Percentiles rank a stretch among this genome's conserved stretches.
Conservation (phyloP, 768 basidiomycete genomes). For the Paxillus involutus region DNA sequence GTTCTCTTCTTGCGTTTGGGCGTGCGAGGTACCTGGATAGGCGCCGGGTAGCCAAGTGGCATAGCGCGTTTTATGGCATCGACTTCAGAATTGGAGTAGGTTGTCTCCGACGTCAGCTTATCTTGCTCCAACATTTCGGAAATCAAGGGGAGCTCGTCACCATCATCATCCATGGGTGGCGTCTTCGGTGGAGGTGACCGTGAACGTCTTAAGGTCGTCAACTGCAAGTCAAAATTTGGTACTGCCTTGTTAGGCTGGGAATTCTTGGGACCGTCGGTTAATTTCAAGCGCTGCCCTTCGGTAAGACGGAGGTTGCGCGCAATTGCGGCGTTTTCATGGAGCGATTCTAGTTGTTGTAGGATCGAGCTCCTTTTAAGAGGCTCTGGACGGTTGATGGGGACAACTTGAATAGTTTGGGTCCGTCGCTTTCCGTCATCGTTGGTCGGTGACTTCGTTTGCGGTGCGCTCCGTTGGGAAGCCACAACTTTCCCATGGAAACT, state of each 20-base stretch:
- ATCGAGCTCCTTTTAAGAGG: conserved; percentile 20
- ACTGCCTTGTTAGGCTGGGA: conserved; percentile 17
- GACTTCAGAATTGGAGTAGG: conserved; percentile 44
- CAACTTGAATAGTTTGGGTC: background rate
- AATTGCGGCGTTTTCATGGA: conserved; percentile 46
- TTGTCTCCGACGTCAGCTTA: conserved; percentile 30
- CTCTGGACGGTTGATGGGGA: conserved; percentile 25
- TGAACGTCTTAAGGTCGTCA: conserved; percentile 34
- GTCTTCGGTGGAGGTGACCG: conserved; percentile 16
- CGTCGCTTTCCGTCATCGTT: conserved; percentile 2
- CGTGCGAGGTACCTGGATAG: background rate
- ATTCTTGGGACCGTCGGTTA: conserved; percentile 24
- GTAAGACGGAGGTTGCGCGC: conserved; percentile 36
- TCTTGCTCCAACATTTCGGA: conserved; percentile 34
- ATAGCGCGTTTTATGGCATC: conserved; percentile 42
- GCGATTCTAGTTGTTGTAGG: conserved; percentile 40
- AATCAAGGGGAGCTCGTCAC: conserved; percentile 34
- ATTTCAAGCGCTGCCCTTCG: conserved; percentile 45
- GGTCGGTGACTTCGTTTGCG: background rate
- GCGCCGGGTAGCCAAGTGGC: conserved; percentile 24
- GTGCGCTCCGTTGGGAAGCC: background rate
- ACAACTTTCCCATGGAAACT: conserved; percentile 4
- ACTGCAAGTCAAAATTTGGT: conserved; percentile 52
- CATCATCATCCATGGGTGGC: conserved; percentile 30
- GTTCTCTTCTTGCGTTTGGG: background rate